Percentiles rank a stretch among this genome's conserved stretches.
These are phyloP conservation scores for Patellifolia procumbens DNA, from an alignment of 179 eudicot species.

Conservation along the genomic window DNA sequence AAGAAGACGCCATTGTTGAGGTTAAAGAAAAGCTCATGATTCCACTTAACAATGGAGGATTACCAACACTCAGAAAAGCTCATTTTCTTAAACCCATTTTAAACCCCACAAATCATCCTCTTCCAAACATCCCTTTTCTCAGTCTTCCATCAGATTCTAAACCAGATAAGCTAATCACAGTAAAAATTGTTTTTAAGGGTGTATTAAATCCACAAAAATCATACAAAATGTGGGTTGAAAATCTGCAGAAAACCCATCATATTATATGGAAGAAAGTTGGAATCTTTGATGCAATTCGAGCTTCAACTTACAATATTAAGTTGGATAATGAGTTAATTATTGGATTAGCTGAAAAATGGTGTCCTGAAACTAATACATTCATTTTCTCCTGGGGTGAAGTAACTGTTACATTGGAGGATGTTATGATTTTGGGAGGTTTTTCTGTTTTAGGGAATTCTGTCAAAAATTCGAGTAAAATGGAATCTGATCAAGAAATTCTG, in stretches of 20 bases:
- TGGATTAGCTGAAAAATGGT: neutral
- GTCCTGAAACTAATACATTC: neutral
- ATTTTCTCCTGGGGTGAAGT: conserved; percentile 3
- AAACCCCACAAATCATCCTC: neutral
- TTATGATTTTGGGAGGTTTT: conserved; percentile 7
- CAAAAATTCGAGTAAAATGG: neutral
- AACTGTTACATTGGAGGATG: conserved; percentile 3
- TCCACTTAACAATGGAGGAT: conserved; percentile 1
- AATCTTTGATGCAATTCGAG: neutral
- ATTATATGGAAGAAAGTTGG: conserved; percentile 4
- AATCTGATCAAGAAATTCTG: neutral
- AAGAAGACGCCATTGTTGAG: conserved; percentile 1
- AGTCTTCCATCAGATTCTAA: neutral
- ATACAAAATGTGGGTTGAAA: neutral
- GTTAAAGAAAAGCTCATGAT: conserved; percentile 19
- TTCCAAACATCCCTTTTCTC: neutral
- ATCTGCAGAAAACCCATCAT: neutral
- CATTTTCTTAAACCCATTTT: conserved; percentile 14
- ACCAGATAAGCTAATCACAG: conserved; percentile 25
- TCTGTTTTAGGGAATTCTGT: neutral
- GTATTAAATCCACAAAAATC: neutral
- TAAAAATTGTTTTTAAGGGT: neutral
- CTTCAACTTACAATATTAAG: neutral
- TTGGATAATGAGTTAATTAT: neutral
- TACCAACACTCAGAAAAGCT: conserved; percentile 18